phyloP scores from a whole-genome alignment of 345 rosid species.

The Durio zibethinus region DNA sequence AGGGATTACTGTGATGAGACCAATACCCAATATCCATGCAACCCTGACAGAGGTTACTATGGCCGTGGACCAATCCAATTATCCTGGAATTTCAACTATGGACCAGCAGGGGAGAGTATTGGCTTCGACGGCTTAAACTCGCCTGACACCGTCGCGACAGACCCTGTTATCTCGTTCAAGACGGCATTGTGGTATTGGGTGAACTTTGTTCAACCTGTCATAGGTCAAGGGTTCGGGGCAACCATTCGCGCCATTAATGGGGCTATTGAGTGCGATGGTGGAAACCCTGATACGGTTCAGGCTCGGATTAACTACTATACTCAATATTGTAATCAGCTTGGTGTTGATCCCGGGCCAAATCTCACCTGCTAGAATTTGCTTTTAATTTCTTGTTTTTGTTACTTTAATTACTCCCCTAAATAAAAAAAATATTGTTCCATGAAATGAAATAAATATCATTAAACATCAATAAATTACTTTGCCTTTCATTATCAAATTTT shows the following conservation, averaged over 20 bases:
- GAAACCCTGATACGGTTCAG: conserved; percentile 36
- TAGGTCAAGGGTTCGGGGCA: conserved; percentile 61
- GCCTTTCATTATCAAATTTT: no score
- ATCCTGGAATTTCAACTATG: conserved; percentile 65
- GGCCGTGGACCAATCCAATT: conserved; percentile 68
- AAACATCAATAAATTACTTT: no score
- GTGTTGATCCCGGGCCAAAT: conserved; percentile 52
- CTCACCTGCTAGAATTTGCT: conserved; percentile 40
- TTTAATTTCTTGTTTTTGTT: no score
- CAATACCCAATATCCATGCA: conserved; percentile 48
- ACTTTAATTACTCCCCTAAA: no score
- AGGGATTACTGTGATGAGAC: conserved; percentile 42
- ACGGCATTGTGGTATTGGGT: conserved; percentile 79
- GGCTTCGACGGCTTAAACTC: conserved; percentile 49
- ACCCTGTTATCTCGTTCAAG: conserved; percentile 51
- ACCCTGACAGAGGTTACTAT: conserved; percentile 45
- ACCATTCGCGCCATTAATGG: conserved; percentile 65
- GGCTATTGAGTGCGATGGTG: conserved; percentile 47
- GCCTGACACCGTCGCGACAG: conserved; percentile 57
- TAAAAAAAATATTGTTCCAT: no score
- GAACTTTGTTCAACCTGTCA: conserved; percentile 40
- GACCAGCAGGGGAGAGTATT: conserved; percentile 45
- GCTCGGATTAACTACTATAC: conserved; percentile 44
- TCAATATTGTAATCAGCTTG: conserved; percentile 46
- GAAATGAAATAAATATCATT: no score